Percentiles rank a stretch among this genome's conserved stretches.
These are phyloP conservation scores for Paramyrothecium roridum DNA, from an alignment of 2,329 filamentous ascomycete genomes.

Conservation along the genomic window DNA sequence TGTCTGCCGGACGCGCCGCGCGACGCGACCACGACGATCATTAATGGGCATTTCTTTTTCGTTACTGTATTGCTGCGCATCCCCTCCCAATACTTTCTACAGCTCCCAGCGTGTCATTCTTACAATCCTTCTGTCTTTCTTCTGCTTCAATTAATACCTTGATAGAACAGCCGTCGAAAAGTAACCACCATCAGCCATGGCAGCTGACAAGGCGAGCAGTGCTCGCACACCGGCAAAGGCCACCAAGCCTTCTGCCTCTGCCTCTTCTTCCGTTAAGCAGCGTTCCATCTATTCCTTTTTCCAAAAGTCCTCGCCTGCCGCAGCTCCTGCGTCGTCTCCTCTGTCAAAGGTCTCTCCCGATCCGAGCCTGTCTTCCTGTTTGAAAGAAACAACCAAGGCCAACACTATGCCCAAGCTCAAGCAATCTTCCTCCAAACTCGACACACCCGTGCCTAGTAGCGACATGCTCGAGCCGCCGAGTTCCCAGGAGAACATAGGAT, in stretches of 20 bases:
- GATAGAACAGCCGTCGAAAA: neutral
- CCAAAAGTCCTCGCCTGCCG: constrained; percentile 33
- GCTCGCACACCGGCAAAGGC: constrained; percentile 31
- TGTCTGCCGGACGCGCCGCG: neutral
- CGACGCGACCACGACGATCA: neutral
- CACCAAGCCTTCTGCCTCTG: constrained; percentile 19
- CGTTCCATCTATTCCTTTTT: constrained; percentile 43
- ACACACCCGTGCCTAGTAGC: constrained; percentile 79
- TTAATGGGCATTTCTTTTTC: neutral
- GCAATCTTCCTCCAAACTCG: constrained; percentile 33
- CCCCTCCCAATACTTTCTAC: neutral
- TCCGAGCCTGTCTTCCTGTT: constrained; percentile 26
- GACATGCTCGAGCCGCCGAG: constrained; percentile 66
- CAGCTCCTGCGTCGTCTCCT: constrained; percentile 27
- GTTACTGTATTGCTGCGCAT: neutral
- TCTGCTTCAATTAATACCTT: neutral
- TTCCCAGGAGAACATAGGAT: constrained; percentile 64
- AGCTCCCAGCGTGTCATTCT: neutral
- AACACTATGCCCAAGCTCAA: constrained; percentile 40
- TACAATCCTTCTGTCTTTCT: neutral
- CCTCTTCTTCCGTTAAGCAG: constrained; percentile 34
- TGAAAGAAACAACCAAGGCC: constrained; percentile 39
- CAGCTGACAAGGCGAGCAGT: constrained; percentile 20
- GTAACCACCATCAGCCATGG: constrained; percentile 18
- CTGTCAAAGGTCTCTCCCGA: constrained; percentile 27